Percentiles rank a stretch among this genome's conserved stretches.
Evolutionary conservation across 2,329 filamentous ascomycete species (phyloP).

Genomic region (Fusarium oligoseptatum): DNA sequence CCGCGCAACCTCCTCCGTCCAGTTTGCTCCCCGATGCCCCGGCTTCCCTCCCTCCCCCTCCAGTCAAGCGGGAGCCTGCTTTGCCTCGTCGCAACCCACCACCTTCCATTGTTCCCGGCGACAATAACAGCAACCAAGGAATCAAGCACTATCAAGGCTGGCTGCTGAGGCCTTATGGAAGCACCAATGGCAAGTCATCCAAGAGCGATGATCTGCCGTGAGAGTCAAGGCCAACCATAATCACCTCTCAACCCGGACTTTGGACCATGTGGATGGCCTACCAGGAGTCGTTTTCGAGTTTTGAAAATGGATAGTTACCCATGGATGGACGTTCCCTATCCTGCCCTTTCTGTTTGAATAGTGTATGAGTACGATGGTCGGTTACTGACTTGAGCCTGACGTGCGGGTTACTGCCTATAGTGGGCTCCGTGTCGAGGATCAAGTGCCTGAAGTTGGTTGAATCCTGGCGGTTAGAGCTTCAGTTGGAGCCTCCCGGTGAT

Average conservation of each 20-base stretch:
- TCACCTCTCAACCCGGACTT: neutral
- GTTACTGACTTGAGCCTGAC: neutral
- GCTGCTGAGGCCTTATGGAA: conserved; percentile 55
- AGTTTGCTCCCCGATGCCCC: conserved; percentile 56
- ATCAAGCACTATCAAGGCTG: conserved; percentile 55
- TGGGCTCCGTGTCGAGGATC: neutral
- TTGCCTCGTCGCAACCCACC: conserved; percentile 51
- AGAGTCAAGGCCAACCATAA: conserved; percentile 8
- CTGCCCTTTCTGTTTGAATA: conserved; percentile 2
- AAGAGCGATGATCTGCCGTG: conserved; percentile 52
- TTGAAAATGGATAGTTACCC: conserved; percentile 45
- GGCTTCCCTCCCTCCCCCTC: conserved; percentile 44
- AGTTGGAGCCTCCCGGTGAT: neutral
- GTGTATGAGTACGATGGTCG: conserved; percentile 27
- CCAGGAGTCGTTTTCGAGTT: conserved; percentile 1
- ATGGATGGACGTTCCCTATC: conserved; percentile 10
- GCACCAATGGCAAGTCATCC: conserved; percentile 48
- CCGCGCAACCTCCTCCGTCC: conserved; percentile 35
- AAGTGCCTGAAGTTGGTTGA: conserved; percentile 6
- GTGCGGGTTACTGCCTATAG: neutral
- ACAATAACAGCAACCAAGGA: conserved; percentile 50
- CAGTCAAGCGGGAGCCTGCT: conserved; percentile 50
- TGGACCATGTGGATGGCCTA: neutral
- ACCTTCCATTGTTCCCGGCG: conserved; percentile 47
- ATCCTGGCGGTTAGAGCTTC: neutral